These are phyloP conservation scores for Glonium stellatum DNA, from an alignment of 495 filamentous ascomycete species.

Conservation along the genomic window DNA sequence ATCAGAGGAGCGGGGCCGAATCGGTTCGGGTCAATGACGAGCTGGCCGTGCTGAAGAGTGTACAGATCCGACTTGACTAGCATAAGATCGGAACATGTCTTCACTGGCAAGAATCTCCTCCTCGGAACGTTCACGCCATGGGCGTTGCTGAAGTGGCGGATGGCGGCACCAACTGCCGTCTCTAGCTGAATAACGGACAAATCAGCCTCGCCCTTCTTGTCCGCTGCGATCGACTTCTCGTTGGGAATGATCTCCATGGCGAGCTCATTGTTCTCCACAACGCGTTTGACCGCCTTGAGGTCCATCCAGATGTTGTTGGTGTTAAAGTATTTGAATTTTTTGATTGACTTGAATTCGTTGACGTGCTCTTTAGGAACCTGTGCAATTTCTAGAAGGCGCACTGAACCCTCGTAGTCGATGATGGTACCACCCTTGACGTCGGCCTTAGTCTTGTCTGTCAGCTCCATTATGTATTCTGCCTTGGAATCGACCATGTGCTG, in stretches of 20 bases:
- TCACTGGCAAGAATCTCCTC: constrained; percentile 96
- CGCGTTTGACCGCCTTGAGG: constrained; percentile 93
- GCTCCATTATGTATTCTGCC: constrained; percentile 98
- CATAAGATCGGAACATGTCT: constrained; percentile 99
- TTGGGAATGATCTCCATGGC: constrained; percentile 99
- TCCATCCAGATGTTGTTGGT: constrained; percentile 99
- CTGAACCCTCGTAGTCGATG: constrained; percentile 96
- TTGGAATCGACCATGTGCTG: constrained; percentile 98
- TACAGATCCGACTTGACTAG: constrained; percentile 99
- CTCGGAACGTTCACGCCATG: constrained; percentile 99
- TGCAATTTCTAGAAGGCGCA: constrained; percentile 94
- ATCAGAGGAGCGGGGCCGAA: constrained; percentile 98
- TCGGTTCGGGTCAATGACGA: constrained; percentile 89
- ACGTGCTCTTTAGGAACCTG: constrained; percentile 99
- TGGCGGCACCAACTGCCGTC: constrained; percentile 96
- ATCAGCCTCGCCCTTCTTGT: constrained; percentile 99
- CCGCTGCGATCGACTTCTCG: constrained; percentile 93
- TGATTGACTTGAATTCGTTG: constrained; percentile 99
- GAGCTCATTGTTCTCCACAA: constrained; percentile 96
- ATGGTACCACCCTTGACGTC: constrained; percentile 99
- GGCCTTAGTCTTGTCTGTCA: constrained; percentile 99
- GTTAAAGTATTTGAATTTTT: constrained; percentile 99
- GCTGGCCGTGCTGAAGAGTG: constrained; percentile 98
- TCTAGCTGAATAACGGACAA: constrained; percentile 96
- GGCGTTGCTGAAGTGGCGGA: constrained; percentile 96